Evolutionary conservation across 768 basidiomycete species (phyloP).

Genomic region (Leucocoprinus leucothites): DNA sequence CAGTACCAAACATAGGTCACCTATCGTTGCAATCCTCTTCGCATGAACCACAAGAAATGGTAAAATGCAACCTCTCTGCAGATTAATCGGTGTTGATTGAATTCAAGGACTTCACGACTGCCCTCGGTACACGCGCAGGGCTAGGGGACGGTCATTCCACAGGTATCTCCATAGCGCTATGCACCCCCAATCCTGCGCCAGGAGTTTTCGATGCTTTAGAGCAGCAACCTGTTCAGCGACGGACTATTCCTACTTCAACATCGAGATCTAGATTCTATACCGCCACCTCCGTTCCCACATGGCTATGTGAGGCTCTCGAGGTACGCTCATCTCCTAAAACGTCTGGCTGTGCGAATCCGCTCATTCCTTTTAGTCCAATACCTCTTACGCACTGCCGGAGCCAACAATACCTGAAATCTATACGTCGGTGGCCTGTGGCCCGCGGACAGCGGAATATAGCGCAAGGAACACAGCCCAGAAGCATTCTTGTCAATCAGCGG

Average conservation of each 20-base stretch:
- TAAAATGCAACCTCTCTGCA: background rate
- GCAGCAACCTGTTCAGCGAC: background rate
- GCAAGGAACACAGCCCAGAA: background rate
- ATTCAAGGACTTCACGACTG: background rate
- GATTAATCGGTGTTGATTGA: background rate
- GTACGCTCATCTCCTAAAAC: slow-evolving; percentile 2
- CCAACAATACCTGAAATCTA: background rate
- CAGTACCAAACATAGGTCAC: background rate
- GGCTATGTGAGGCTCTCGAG: slow-evolving; percentile 5
- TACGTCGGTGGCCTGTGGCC: background rate
- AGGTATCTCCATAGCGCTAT: background rate
- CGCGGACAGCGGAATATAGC: background rate
- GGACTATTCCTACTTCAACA: slow-evolving; percentile 2
- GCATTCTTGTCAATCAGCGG: slow-evolving; percentile 5
- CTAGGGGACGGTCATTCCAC: background rate
- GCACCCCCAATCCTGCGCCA: background rate
- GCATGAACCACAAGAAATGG: background rate
- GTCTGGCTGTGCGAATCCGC: background rate
- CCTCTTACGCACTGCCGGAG: slow-evolving; percentile 5
- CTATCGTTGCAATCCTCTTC: background rate
- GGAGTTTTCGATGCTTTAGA: background rate
- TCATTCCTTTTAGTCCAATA: slow-evolving; percentile 2
- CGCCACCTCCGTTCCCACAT: slow-evolving; percentile 7
- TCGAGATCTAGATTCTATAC: background rate
- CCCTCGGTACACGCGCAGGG: background rate